Evolutionary conservation across 2,329 filamentous ascomycete genomes (phyloP).

Genomic region (Venturia pyrina): DNA sequence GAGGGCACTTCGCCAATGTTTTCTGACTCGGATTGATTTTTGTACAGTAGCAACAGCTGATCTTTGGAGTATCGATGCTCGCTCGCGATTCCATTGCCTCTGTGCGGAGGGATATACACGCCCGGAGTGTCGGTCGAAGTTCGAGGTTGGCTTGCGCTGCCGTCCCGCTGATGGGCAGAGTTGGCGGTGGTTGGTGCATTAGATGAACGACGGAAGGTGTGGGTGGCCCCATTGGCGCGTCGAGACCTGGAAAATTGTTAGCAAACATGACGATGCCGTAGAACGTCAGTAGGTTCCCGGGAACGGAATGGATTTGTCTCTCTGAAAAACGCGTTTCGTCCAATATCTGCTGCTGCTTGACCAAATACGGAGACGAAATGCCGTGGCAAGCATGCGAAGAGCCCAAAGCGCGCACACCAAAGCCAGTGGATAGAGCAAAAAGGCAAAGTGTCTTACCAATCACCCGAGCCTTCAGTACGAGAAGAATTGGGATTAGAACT

Average conservation of each 20-base stretch:
- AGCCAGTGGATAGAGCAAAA: conserved; percentile 3
- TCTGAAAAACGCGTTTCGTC: not conserved
- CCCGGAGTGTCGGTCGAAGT: conserved; percentile 32
- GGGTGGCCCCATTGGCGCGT: conserved; percentile 55
- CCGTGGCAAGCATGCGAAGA: not conserved
- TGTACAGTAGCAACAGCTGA: conserved; percentile 66
- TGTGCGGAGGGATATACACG: conserved; percentile 53
- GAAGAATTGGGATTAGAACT: conserved; percentile 31
- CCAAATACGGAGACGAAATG: conserved; percentile 5
- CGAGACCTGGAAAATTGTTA: conserved; percentile 40
- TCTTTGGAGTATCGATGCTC: conserved; percentile 66
- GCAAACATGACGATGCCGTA: conserved; percentile 15
- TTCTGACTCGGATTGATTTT: conserved; percentile 43
- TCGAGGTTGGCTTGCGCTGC: conserved; percentile 20
- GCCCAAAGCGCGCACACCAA: not conserved
- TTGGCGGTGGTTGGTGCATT: conserved; percentile 36
- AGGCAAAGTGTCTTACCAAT: conserved; percentile 32
- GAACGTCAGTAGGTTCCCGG: not conserved
- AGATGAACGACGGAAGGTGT: conserved; percentile 56
- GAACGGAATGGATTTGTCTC: not conserved
- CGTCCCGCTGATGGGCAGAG: conserved; percentile 21
- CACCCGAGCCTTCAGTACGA: conserved; percentile 33
- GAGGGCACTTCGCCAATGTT: conserved; percentile 51
- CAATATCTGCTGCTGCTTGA: not conserved
- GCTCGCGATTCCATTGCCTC: conserved; percentile 44